Base-by-base conservation (phyloP, 495 filamentous ascomycete genomes). In the Hyaloscypha hepaticicola region DNA sequence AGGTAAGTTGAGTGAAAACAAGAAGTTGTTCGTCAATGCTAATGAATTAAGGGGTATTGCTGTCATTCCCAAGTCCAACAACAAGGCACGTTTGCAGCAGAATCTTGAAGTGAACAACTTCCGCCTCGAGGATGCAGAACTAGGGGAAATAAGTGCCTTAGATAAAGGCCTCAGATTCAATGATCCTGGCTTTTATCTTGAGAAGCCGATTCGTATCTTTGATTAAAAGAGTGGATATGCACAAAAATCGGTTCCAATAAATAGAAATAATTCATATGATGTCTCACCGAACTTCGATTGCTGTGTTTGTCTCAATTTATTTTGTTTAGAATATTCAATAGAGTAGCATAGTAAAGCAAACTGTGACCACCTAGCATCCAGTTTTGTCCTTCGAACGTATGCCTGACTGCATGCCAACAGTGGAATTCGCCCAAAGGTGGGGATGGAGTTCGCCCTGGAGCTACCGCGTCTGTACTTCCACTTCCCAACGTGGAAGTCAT, bases 61-160 rank as follows among this genome's bases (percentile, higher is more conserved):
- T 8, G 89, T 91, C 58, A 91, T 91, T 60, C 89, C 88, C 26
- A 91, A 91, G 81, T 86, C 83, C 58, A 90, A 86, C 67, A 78
- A 84, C 65, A 79, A 77, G 33, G 74, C 76, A 28, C 76, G 88
- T 22, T 68, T 91, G 65, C 25, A 63, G 59, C 63, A 76, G 55
- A 84, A 84, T 67, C 70, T 88, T 73, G 79, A 87, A 63, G 81
- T 86, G 28, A 78, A 73, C 26, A 78, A 78, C 58, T 87, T 82
- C 69, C 78, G 85, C 33, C 65, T 88, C 55, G 76, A 72, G 49
- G 50, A 75, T 29, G 63, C 66, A 16, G 86, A 89, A 73, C 66
- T 89, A 33, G 72, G 83, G 64, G 71, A 74, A 48, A 85, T 89
- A 55, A 77, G 75, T 58, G 77, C 70, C 1, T 66, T 89, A 71